These are phyloP conservation scores for Naganishia sp. DNA, from an alignment of 1,284 basidiomycete genomes.

Conservation along the genomic window DNA sequence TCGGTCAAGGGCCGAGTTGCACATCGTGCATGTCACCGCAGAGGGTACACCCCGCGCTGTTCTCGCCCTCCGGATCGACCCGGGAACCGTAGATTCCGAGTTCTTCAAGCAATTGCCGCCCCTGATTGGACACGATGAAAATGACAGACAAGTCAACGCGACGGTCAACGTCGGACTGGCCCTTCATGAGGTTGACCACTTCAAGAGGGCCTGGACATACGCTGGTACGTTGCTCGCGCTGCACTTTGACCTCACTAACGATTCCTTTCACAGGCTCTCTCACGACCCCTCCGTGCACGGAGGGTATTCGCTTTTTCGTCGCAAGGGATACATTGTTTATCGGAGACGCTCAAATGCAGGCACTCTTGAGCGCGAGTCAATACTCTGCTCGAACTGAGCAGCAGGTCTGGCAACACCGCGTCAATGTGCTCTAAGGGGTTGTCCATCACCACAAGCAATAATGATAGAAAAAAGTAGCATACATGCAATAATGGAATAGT, in stretches of 20 bases:
- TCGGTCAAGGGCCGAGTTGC: conserved; percentile 35
- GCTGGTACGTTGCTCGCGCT: conserved; percentile 23
- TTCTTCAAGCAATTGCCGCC: conserved; percentile 34
- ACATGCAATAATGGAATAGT: too few relatives aligned
- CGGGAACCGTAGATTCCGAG: conserved; percentile 32
- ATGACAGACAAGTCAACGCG: conserved; percentile 23
- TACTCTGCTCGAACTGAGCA: conserved; percentile 38
- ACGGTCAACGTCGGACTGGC: conserved; percentile 28
- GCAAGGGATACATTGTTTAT: conserved; percentile 35
- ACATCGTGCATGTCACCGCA: conserved; percentile 36
- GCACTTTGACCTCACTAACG: neutral
- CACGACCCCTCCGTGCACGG: conserved; percentile 36
- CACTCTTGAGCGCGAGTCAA: conserved; percentile 32
- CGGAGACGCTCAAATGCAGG: conserved; percentile 36
- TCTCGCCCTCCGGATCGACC: conserved; percentile 36
- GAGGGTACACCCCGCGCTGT: conserved; percentile 35
- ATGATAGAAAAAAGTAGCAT: too few relatives aligned
- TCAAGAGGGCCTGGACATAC: conserved; percentile 36
- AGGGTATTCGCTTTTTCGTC: conserved; percentile 36
- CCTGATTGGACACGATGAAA: conserved; percentile 32
- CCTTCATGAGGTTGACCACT: conserved; percentile 30
- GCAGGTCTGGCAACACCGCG: conserved; percentile 37
- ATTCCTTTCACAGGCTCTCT: conserved; percentile 31
- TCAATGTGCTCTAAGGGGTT: conserved; percentile 25
- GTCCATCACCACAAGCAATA: too few relatives aligned